Evolutionary conservation across 2,329 filamentous ascomycete genomes (phyloP), one percentile per base, ranked within the genome.

Genomic region (Cordyceps cicadae): DNA sequence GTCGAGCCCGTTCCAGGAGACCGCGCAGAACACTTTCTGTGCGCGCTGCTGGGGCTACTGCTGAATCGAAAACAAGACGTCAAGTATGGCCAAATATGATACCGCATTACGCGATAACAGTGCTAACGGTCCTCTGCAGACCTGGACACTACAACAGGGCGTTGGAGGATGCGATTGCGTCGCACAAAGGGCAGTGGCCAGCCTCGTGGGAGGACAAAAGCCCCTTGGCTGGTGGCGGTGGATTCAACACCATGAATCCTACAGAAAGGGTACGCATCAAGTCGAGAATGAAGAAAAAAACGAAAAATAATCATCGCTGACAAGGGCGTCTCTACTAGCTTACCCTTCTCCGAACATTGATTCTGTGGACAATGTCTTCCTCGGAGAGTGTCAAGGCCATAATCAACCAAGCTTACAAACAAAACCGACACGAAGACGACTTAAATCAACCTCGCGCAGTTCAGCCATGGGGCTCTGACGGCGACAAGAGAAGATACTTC

Each of bases 41-140:
- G 95, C 79, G 92, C 92, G 64, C 76, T 99, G 66, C 79, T 99
- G 50, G 87, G 89, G 37, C 80, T 99, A 67, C 84, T 97, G 60
- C 81, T 99, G 69, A 99, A 99, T 75, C 87, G 94, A 74, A 97
- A 99, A 80, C 96, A 99, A 73, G 92, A 96, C 76, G 90, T 97
- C 72, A 96, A 99, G 94, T 97, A 84, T 75, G 91, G 65, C 64
- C 15, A 39, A 43, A 53, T 17, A 29, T 34, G 48, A 50, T 15
- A 32, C 1, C n/a, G 2, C 39, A 2, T 12, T 37, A 19, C 34
- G 19, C 34, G n/a, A 37, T 32, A 17, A 34, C 14, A 26, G 37
- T 15, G 24, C 55, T 56, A 37, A 58, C 39, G 12, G 24, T 59
- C 51, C 29, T 26, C 3, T 19, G 48, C 67, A 99, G 94, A 75